Conservation (phyloP, 805 yeast species). For the Candida chauliodis region DNA sequence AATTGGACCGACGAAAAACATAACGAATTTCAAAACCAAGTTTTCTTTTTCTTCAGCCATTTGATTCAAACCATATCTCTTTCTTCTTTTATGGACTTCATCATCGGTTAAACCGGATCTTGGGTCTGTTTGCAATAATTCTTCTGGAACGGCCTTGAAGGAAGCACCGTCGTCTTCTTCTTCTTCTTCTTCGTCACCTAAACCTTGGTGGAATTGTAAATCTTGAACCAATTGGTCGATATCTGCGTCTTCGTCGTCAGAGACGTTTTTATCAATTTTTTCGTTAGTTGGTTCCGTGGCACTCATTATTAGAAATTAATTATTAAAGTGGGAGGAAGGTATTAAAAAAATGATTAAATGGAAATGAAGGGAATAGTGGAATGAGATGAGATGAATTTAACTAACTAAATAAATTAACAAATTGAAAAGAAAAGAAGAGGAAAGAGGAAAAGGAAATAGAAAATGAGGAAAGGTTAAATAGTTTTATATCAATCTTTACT, state of each 20-base stretch:
- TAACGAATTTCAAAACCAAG: conserved; percentile 70
- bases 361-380: background rate
- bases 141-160: conserved; percentile 79
- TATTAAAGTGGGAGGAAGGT: conserved; percentile 3
- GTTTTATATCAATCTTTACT: conserved; percentile 2
- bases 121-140: conserved; percentile 78
- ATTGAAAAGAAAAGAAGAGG: conserved; percentile 5
- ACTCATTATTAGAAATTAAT: conserved; percentile 17
- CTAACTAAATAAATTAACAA: conserved; percentile 4
- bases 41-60: conserved; percentile 88
- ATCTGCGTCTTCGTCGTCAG: conserved; percentile 53
- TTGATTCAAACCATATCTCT: conserved; percentile 86
- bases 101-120: conserved; percentile 70
- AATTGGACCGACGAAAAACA: conserved; percentile 92
- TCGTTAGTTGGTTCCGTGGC: conserved; percentile 54
- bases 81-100: conserved; percentile 78
- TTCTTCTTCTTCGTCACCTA: conserved; percentile 50
- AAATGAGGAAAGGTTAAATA: conserved; percentile 4
- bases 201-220: conserved; percentile 65
- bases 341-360: background rate
- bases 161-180: conserved; percentile 37
- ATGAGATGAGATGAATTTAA: background rate
- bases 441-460: conserved; percentile 4
- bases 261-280: conserved; percentile 49
- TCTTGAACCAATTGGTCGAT: conserved; percentile 69